phyloP scores from a whole-genome alignment of 2,329 filamentous ascomycete genomes.

The Aureobasidium sp. region DNA sequence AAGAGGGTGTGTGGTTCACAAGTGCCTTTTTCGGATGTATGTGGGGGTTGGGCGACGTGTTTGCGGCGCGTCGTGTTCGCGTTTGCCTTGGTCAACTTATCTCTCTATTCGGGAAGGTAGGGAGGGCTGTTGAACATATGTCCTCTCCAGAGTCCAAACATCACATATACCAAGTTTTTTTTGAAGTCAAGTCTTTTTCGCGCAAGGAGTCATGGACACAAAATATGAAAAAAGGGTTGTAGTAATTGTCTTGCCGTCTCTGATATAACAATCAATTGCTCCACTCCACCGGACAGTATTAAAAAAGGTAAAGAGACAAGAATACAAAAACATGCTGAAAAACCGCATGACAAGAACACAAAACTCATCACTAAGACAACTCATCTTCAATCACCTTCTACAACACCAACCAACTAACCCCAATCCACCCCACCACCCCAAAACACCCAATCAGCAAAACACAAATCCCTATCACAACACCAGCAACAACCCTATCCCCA shows the following conservation, averaged over 20 bases:
- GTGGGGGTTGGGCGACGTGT: neutral
- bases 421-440: slow-evolving; percentile 30
- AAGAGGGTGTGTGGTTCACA: neutral
- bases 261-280: neutral
- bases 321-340: neutral
- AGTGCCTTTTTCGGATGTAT: neutral
- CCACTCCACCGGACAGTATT: neutral
- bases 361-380: no score
- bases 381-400: slow-evolving; percentile 19
- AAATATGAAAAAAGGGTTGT: no score
- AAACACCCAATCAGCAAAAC: slow-evolving; percentile 30
- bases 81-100: neutral
- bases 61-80: slow-evolving; percentile 2
- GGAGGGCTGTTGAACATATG: neutral
- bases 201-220: no score
- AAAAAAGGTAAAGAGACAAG: neutral
- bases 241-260: neutral
- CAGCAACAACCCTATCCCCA: slow-evolving; percentile 30
- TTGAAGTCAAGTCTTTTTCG: no score
- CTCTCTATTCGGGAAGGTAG: neutral
- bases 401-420: slow-evolving; percentile 32
- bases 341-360: neutral
- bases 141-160: neutral
- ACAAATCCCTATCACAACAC: slow-evolving; percentile 29
- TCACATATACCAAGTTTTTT: neutral